Base-by-base conservation (phyloP, 805 yeast genomes). In the Barnettozyma sp. region DNA sequence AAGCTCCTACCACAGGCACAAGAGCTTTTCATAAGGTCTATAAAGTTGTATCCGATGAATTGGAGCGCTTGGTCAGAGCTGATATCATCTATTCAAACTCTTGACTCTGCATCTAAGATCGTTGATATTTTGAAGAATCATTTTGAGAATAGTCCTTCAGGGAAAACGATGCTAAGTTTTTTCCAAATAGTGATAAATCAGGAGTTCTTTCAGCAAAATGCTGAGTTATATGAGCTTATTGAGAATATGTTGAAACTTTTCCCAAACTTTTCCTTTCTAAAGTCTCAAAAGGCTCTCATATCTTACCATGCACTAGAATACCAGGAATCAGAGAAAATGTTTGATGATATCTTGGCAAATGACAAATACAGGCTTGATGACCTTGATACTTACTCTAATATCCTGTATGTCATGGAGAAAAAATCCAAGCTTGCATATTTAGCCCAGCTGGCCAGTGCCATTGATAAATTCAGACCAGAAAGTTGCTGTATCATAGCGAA, bases 21-120 rank as follows among this genome's bases (percentile, higher is more conserved):
- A 39, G 64, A 70, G 17, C 63, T 64, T 30, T 67, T 88, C 22
- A 63, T 76, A 21, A 67, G 66, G 31, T 80, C 96, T 1, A 52
- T 90, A 11, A 62, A 69, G 17, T 34, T 68, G 20, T 86, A 79
- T 48, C 95, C 97, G 0, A 82, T 70, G 56, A 90, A 90, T 56
- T 92, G 98, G 98, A 73, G 88, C 36, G 82, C 92, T 40, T 92
- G 97, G 97, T 68, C 71, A 39, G 97, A 90, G 52, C 63, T 92
- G 26, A 62, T 76, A 10, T 63, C 74, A 4, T 75, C 84, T 35
- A 59, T 85, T 20, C 58, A 72, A 7, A 69, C 75, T 21, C 67
- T 76, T 36, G 82, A 79, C 41, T 83, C 82, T 36, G 80, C 85
- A 0, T 39, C 62, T 32, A 25, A 34, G 15, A 29, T 49, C 36